Evolutionary conservation across 75 land plant genomes (phyloP).

Genomic region (Cupressus sempervirens): DNA sequence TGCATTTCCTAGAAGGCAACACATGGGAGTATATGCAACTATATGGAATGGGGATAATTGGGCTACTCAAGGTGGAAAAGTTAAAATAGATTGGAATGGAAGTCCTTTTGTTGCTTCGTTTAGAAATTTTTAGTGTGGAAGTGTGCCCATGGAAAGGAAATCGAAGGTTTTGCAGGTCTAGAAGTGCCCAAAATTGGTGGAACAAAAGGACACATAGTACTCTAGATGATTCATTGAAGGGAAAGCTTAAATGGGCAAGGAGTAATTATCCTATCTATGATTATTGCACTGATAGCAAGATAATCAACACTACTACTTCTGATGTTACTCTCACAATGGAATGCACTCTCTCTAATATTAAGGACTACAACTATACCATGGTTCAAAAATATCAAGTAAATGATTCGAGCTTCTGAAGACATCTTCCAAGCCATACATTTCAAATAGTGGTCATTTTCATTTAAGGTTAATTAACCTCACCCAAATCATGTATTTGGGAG

Average conservation of each 20-base stretch:
- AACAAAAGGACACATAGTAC: slow-evolving; percentile 28
- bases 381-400: too few relatives aligned
- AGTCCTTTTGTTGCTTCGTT: slow-evolving; percentile 65
- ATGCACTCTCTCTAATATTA: too few relatives aligned
- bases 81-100: slow-evolving; percentile 58
- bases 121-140: slow-evolving; percentile 42
- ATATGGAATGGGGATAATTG: slow-evolving; percentile 69
- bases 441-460: too few relatives aligned
- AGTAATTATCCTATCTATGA: slow-evolving; percentile 56
- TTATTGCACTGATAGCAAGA: too few relatives aligned
- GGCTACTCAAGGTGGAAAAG: slow-evolving; percentile 72
- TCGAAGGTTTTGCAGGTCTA: slow-evolving; percentile 34
- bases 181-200: slow-evolving; percentile 59
- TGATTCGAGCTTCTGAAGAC: too few relatives aligned
- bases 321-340: too few relatives aligned
- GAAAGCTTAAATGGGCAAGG: slow-evolving; percentile 51
- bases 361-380: too few relatives aligned
- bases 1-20: slow-evolving; percentile 54
- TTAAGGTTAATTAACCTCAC: too few relatives aligned
- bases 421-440: too few relatives aligned
- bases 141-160: slow-evolving; percentile 45
- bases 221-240: slow-evolving; percentile 30
- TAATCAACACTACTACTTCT: too few relatives aligned
- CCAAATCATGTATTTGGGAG: too few relatives aligned
- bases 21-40: slow-evolving; percentile 54